Conservation (phyloP, 305 asterid species). For the Fraxinus sp. region DNA sequence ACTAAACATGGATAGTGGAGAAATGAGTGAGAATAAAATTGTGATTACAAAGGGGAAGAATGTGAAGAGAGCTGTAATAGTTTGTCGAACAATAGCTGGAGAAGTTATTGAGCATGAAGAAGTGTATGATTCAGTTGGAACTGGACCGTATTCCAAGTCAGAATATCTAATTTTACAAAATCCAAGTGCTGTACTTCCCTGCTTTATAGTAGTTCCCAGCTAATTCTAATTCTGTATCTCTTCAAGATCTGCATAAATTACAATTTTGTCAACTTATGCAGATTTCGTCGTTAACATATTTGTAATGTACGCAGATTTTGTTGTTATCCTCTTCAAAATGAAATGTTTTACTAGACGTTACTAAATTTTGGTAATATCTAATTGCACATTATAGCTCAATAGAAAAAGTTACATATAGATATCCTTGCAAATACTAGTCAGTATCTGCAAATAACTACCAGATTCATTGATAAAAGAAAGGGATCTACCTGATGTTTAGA, state of each 20-base stretch:
- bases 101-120: constrained; percentile 1
- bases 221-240: not conserved
- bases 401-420: not conserved
- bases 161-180: constrained; percentile 25
- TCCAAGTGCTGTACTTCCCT: constrained; percentile 36
- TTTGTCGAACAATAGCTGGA: constrained; percentile 37
- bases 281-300: not conserved
- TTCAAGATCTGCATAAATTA: not conserved
- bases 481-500: constrained; percentile 12
- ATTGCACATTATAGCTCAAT: not conserved
- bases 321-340: not conserved
- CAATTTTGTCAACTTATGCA: not conserved
- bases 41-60: constrained; percentile 4
- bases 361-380: not conserved
- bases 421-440: not conserved
- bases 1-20: constrained; percentile 28
- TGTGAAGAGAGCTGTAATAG: constrained; percentile 23
- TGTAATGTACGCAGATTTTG: not conserved
- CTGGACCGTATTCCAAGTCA: constrained; percentile 11
- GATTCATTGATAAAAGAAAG: not conserved
- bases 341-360: not conserved
- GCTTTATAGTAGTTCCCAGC: constrained; percentile 29
- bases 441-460: not conserved
- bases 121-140: constrained; percentile 25
- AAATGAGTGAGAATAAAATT: constrained; percentile 15